Evolutionary conservation across 2,329 filamentous ascomycete genomes (phyloP).

Genomic region (Ilyonectria mors-panacis): DNA sequence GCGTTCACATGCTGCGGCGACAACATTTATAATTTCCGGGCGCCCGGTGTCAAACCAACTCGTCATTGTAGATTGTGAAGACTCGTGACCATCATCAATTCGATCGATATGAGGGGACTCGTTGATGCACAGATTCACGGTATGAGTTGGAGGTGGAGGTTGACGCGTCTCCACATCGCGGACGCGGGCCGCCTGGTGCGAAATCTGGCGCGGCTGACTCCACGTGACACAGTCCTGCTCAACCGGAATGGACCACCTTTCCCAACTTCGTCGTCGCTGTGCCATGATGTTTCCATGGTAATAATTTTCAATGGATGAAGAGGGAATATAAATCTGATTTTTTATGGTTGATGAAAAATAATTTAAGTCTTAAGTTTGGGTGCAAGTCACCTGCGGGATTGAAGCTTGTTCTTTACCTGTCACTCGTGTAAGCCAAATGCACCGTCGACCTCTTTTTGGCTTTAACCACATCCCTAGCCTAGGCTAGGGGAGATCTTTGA

Average conservation of each 20-base stretch:
- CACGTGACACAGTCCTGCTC: slow-evolving; percentile 17
- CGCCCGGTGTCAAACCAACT: slow-evolving; percentile 58
- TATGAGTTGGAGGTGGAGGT: slow-evolving; percentile 11
- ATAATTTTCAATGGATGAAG: not conserved
- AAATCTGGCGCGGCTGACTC: not conserved
- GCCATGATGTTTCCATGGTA: not conserved
- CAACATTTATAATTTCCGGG: slow-evolving; percentile 57
- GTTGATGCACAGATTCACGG: not conserved
- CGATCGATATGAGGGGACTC: not conserved
- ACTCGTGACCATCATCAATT: not conserved
- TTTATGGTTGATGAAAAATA: no score
- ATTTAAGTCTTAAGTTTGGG: no score
- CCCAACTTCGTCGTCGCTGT: slow-evolving; percentile 1
- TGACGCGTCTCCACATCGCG: slow-evolving; percentile 45
- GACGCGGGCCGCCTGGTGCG: slow-evolving; percentile 33
- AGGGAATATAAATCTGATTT: no score
- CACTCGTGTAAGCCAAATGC: no score
- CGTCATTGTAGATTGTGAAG: slow-evolving; percentile 51
- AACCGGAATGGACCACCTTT: not conserved
- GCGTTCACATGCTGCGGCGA: slow-evolving; percentile 57
- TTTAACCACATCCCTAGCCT: slow-evolving; percentile 29
- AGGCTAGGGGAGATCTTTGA: slow-evolving; percentile 19
- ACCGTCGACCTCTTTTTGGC: not conserved
- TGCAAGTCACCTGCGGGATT: no score
- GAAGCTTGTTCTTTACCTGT: no score